Evolutionary conservation across 2,329 filamentous ascomycete species (phyloP), one percentile per base, ranked within the genome.

Genomic region (Periconia digitata): DNA sequence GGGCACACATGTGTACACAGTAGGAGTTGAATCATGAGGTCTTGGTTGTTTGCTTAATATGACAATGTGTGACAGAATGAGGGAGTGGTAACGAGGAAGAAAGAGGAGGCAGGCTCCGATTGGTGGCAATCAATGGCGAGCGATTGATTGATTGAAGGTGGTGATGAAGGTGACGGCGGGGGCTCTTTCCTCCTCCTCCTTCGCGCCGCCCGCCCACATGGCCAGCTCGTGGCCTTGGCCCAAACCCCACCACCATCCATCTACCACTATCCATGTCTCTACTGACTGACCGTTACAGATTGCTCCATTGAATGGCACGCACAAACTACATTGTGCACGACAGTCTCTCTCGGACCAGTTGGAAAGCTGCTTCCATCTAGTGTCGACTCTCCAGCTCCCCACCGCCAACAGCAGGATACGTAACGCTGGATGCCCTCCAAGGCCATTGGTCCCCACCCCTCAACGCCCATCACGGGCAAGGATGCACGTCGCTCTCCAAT

Each of bases 331-430:
- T n/a, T n/a, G n/a, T n/a, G n/a, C n/a, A n/a, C n/a, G n/a, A n/a
- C n/a, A n/a, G n/a, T n/a, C n/a, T n/a, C n/a, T n/a, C n/a, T n/a
- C n/a, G n/a, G n/a, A n/a, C n/a, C n/a, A n/a, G n/a, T n/a, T n/a
- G n/a, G n/a, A n/a, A n/a, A n/a, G n/a, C n/a, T n/a, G n/a, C n/a
- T n/a, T n/a, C n/a, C n/a, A n/a, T n/a, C n/a, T n/a, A 32, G 4
- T 32, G 8, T 6, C 27, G 10, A 32, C 10, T 32, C 27, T 32
- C 27, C 27, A 32, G 27, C 8, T 32, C 27, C 27, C 27, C 27
- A 5, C 27, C 40, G 35, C 24, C 22, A 32, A 21, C n/a, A n/a
- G n/a, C n/a, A n/a, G 16, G 40, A 15, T 42, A 47, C 39, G 43
- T 44, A 47, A 46, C 44, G 35, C 32, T 18, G 20, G 20, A 21